These are phyloP conservation scores for Vaccinium darrowii DNA, from an alignment of 148 eudicot genomes.

Conservation along the genomic window DNA sequence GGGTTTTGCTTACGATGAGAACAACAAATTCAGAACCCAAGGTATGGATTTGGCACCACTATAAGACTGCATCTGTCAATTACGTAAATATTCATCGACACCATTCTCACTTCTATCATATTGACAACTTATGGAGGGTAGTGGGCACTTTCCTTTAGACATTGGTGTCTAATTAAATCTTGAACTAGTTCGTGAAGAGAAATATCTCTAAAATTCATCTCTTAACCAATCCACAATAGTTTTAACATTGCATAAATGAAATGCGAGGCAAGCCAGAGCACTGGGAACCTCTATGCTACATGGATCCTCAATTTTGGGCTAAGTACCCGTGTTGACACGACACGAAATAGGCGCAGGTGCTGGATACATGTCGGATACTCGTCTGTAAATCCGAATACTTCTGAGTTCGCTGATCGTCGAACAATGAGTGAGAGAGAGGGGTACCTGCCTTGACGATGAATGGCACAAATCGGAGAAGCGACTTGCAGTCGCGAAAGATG, in stretches of 20 bases:
- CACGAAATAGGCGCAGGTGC: too few species aligned
- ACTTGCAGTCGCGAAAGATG: too few species aligned
- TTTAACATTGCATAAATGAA: not conserved
- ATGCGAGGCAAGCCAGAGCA: not conserved
- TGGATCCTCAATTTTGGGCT: too few species aligned
- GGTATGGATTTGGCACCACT: constrained; percentile 38
- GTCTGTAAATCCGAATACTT: too few species aligned
- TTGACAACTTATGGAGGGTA: not conserved
- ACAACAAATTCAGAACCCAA: constrained; percentile 86
- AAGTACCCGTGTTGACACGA: too few species aligned
- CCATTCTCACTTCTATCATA: not conserved
- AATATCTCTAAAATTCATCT: not conserved
- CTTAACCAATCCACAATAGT: not conserved
- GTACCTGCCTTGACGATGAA: too few species aligned
- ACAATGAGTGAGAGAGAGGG: too few species aligned
- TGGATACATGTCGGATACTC: too few species aligned
- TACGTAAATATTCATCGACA: not conserved
- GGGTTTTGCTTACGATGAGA: constrained; percentile 92
- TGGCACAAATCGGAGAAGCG: too few species aligned
- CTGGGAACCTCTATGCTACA: not conserved
- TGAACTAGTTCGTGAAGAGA: not conserved
- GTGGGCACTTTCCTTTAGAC: not conserved
- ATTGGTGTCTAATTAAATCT: not conserved
- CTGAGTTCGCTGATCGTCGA: too few species aligned
- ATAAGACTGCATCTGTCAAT: constrained; percentile 2